Conservation (phyloP, 495 filamentous ascomycete species). For the Xylaria curta region DNA sequence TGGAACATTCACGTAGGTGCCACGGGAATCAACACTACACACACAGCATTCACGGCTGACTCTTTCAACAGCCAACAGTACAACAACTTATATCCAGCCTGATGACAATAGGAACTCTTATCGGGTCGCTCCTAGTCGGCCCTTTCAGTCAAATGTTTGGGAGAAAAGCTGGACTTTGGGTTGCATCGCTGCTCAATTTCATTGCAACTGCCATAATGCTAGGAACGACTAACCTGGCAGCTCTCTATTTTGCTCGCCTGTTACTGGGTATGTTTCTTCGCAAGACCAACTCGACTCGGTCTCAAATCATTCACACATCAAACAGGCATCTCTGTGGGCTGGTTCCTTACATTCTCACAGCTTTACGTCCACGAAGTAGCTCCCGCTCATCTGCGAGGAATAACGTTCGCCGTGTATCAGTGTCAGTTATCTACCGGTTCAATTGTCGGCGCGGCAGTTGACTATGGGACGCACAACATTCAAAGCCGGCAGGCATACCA, state of each 20-base stretch:
- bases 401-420: slow-evolving; percentile 49
- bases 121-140: slow-evolving; percentile 55
- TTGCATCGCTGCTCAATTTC: slow-evolving; percentile 49
- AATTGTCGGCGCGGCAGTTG: slow-evolving; percentile 59
- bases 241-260: slow-evolving; percentile 55
- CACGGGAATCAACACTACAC: slow-evolving; percentile 24
- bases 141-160: slow-evolving; percentile 53
- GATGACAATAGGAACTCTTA: slow-evolving; percentile 61
- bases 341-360: slow-evolving; percentile 60
- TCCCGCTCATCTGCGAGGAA: slow-evolving; percentile 51
- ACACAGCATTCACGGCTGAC: neutral
- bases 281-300: neutral
- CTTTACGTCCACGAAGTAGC: slow-evolving; percentile 57
- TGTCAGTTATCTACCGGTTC: slow-evolving; percentile 51
- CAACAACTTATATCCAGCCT: slow-evolving; percentile 58
- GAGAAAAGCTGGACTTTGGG: slow-evolving; percentile 49
- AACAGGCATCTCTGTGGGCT: slow-evolving; percentile 54
- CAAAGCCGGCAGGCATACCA: slow-evolving; percentile 51
- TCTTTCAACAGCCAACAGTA: slow-evolving; percentile 43
- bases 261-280: slow-evolving; percentile 44
- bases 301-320: neutral
- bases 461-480: slow-evolving; percentile 56
- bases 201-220: slow-evolving; percentile 57
- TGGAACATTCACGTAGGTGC: slow-evolving; percentile 40
- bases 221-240: slow-evolving; percentile 51